Base-by-base conservation (phyloP, 2,329 filamentous ascomycete genomes). In the Aspergillus viridinutans region DNA sequence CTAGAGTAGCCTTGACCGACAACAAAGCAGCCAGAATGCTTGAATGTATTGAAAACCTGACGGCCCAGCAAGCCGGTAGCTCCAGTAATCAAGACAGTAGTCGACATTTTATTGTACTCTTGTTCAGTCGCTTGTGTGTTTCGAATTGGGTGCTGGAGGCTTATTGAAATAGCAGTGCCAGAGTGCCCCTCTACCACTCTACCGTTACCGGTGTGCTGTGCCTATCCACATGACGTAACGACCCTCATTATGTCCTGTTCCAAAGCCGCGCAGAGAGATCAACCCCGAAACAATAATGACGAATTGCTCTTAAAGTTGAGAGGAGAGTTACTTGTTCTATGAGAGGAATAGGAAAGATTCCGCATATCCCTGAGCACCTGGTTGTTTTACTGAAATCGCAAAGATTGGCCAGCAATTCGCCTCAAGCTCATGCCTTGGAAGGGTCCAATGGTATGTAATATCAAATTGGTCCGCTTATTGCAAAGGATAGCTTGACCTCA, bases 31-130 rank as follows among this genome's bases (percentile, higher is more conserved):
- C 82, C 80, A 29, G 80, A 81, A 56, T 81, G 74, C 54, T 86
- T 78, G 71, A 96, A 96, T 12, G 83, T 84, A 59, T 82, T 84
- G 54, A 87, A 80, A 10, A 96, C 88, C 72, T 94, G 86, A 47
- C 91, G 85, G 50, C 92, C 92, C 1, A 96, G 82, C 10, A 96
- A 81, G 54, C 92, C 92, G 21, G 89, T 93, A 40, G 90, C 91
- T 56, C 92, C 92, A 6, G 92, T 96, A 55, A 96, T 78, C 26
- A 96, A 80, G 9, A 84, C 90, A 26, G 81, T 86, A 57, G 82
- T 70, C 56, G 72, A 67, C 72, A 75, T 75, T 43, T 60, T 63
- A 29, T 53, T 28, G 5, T 49, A 26, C 26, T 29, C 49, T 53
- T 20, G 42, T 28, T 56, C 40, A 29, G 28, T 20, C 35, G 50